Evolutionary conservation across 2,329 filamentous ascomycete genomes (phyloP).

Genomic region (Ascocoryne sarcoides): DNA sequence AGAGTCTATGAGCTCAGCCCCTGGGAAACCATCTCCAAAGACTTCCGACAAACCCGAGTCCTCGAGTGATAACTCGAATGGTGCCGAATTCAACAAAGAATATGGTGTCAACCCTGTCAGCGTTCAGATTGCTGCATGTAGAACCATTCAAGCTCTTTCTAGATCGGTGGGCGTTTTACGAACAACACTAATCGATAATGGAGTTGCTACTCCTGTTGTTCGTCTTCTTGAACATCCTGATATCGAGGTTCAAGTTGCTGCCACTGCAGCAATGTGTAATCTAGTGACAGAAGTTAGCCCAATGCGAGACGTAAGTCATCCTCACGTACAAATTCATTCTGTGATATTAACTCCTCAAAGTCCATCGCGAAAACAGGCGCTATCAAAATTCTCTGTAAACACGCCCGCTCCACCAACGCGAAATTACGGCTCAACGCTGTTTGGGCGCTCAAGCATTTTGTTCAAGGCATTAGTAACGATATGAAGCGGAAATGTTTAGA

Average conservation of each 20-base stretch:
- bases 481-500: constrained; percentile 72
- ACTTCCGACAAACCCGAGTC: constrained; percentile 31
- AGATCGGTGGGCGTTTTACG: constrained; percentile 77
- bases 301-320: constrained; percentile 66
- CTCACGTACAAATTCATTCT: neutral
- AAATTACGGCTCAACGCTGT: constrained; percentile 75
- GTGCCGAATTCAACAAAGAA: constrained; percentile 26
- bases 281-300: constrained; percentile 83
- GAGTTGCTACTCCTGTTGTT: constrained; percentile 69
- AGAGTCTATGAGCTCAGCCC: constrained; percentile 64
- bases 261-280: constrained; percentile 78
- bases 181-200: constrained; percentile 80
- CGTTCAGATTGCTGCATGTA: constrained; percentile 79
- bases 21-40: constrained; percentile 38
- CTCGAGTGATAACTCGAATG: constrained; percentile 16
- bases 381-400: constrained; percentile 68
- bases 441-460: constrained; percentile 90
- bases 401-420: constrained; percentile 74
- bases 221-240: constrained; percentile 65
- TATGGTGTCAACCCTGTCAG: constrained; percentile 66
- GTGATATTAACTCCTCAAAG: constrained; percentile 33
- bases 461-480: constrained; percentile 60
- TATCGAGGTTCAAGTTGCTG: constrained; percentile 74
- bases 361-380: constrained; percentile 66
- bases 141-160: constrained; percentile 70